Conservation (phyloP, 176 grass and related monocot species). For the Paspalum notatum region DNA sequence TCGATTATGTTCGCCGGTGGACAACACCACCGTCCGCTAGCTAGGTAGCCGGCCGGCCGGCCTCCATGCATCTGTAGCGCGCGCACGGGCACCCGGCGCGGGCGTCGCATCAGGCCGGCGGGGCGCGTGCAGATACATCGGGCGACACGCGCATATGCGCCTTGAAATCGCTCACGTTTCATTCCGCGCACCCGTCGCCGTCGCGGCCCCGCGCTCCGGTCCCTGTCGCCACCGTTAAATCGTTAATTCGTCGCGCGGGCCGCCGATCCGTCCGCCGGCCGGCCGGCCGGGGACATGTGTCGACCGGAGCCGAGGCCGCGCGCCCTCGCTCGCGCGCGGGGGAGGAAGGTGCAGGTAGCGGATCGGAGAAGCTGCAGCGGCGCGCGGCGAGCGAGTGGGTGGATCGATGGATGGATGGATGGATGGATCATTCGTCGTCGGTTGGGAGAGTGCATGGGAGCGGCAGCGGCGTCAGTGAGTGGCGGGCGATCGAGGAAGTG, state of each 20-base stretch:
- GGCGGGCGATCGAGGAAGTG: not conserved
- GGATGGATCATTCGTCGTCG: not conserved
- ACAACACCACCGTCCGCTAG: no score
- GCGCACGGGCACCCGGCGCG: no score
- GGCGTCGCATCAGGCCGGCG: not conserved
- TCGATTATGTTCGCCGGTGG: no score
- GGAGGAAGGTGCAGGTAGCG: not conserved
- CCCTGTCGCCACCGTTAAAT: not conserved
- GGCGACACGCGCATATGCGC: conserved; percentile 54
- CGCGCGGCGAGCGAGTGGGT: not conserved
- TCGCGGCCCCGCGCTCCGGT: no score
- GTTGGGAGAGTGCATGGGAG: not conserved
- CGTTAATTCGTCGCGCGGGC: not conserved
- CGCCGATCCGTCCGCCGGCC: not conserved
- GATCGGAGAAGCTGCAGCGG: no score
- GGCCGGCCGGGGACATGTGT: conserved; percentile 29
- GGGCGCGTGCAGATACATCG: conserved; percentile 21
- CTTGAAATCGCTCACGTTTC: conserved; percentile 36
- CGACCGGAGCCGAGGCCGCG: not conserved
- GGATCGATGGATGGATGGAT: no score
- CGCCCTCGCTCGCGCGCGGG: no score
- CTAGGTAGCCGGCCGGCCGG: no score
- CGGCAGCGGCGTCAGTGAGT: not conserved
- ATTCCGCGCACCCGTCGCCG: conserved; percentile 8
- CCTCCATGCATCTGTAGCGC: no score